These are phyloP conservation scores for Astrephomene gubernaculifera DNA, from an alignment of 139 green algal species.

Conservation along the genomic window DNA sequence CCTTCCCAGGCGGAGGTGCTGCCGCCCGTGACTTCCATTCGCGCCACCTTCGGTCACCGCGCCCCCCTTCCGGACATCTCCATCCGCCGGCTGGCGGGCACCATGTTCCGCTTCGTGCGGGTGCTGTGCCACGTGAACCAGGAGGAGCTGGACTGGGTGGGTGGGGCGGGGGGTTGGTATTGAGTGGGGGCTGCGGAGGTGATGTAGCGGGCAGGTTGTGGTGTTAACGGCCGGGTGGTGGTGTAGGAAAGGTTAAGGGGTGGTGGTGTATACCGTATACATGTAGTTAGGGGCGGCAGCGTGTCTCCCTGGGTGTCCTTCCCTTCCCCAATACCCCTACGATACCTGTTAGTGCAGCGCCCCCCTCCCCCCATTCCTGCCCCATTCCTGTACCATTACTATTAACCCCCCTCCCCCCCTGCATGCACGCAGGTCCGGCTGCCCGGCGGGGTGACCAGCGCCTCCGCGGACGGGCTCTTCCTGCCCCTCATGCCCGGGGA, in stretches of 20 bases:
- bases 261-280: no score
- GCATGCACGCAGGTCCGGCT: background rate
- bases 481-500: background rate
- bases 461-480: constrained; percentile 15
- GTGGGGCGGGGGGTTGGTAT: background rate
- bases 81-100: constrained; percentile 1
- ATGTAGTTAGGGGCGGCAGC: no score
- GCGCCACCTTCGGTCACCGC: constrained; percentile 1
- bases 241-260: no score
- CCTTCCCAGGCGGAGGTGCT: constrained; percentile 11
- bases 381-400: no score
- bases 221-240: no score
- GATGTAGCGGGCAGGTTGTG: no score
- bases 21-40: constrained; percentile 13
- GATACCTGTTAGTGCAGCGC: no score
- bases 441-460: background rate
- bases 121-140: constrained; percentile 28
- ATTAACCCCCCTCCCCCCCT: background rate
- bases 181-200: no score
- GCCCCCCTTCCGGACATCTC: background rate
- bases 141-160: constrained; percentile 19
- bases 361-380: no score
- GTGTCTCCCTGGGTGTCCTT: no score
- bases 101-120: constrained; percentile 25
- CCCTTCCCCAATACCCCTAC: no score